Evolutionary conservation across 2,329 filamentous ascomycete genomes (phyloP).

Genomic region (Bipolaris zeicola): DNA sequence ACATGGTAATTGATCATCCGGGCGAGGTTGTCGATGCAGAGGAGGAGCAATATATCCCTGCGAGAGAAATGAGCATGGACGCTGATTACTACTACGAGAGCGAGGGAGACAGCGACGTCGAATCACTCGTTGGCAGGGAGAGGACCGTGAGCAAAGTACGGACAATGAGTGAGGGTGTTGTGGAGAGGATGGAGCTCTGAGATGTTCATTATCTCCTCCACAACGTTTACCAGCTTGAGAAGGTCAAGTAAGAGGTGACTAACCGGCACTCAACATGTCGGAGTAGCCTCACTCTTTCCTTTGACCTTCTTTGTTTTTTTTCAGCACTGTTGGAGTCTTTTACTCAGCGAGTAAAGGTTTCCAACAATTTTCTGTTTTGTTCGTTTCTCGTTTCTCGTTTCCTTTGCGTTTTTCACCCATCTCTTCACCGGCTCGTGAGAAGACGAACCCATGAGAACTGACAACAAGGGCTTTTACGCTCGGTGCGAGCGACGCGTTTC

Average conservation of each 20-base stretch:
- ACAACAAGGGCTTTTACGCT: slow-evolving; percentile 24
- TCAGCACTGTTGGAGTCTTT: not conserved
- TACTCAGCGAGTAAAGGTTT: not conserved
- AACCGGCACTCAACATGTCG: slow-evolving; percentile 4
- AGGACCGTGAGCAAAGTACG: slow-evolving; percentile 53
- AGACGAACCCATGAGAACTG: slow-evolving; percentile 21
- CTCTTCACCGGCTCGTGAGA: slow-evolving; percentile 26
- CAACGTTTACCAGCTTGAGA: not conserved
- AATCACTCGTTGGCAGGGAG: slow-evolving; percentile 33
- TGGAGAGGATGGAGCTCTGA: slow-evolving; percentile 60
- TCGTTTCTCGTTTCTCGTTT: not conserved
- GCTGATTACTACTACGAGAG: slow-evolving; percentile 40
- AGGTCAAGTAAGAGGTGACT: not conserved
- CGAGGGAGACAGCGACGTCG: slow-evolving; percentile 44
- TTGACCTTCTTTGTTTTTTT: not conserved
- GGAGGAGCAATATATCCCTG: slow-evolving; percentile 45
- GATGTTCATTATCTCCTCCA: not conserved
- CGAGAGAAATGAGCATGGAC: slow-evolving; percentile 40
- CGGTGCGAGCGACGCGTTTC: slow-evolving; percentile 30
- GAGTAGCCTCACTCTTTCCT: not conserved
- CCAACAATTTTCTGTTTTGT: not conserved
- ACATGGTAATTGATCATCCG: slow-evolving; percentile 47
- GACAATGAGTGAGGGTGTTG: slow-evolving; percentile 60
- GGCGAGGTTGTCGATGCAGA: slow-evolving; percentile 48
- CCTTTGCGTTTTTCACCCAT: slow-evolving; percentile 1